Conservation (phyloP, 441 rosid genomes). For the Dalechampia spathulata region DNA sequence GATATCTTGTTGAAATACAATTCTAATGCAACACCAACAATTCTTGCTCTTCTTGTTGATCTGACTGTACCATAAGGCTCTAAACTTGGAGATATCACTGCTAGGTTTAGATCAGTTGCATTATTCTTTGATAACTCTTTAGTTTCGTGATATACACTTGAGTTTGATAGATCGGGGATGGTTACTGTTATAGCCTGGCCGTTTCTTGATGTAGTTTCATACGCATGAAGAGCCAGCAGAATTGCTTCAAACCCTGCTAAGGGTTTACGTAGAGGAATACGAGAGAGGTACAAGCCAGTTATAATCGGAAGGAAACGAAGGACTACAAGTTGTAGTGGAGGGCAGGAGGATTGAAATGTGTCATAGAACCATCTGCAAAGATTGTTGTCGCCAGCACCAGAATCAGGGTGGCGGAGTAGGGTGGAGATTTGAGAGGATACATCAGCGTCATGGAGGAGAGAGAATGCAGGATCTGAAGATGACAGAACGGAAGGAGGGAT, state of each 20-base stretch:
- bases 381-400: constrained; percentile 74
- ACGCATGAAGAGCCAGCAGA: constrained; percentile 66
- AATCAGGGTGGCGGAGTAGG: constrained; percentile 53
- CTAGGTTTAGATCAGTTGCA: constrained; percentile 49
- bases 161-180: constrained; percentile 64
- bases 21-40: constrained; percentile 70
- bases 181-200: constrained; percentile 58
- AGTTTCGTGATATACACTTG: constrained; percentile 67
- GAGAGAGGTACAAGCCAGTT: constrained; percentile 68
- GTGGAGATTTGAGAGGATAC: constrained; percentile 50
- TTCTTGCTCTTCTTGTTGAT: constrained; percentile 62
- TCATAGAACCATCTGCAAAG: constrained; percentile 95
- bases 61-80: constrained; percentile 77
- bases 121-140: constrained; percentile 27
- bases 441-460: constrained; percentile 50
- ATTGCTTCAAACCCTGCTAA: constrained; percentile 91
- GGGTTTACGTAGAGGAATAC: constrained; percentile 49
- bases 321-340: constrained; percentile 64
- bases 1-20: constrained; percentile 49
- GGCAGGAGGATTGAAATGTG: constrained; percentile 58
- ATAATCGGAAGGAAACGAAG: constrained; percentile 63
- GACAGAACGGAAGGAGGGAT: constrained; percentile 39
- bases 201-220: constrained; percentile 53
- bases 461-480: constrained; percentile 26
- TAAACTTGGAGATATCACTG: constrained; percentile 59